Conservation (phyloP, 2,329 filamentous ascomycete genomes). For the Dactylellina sp. region DNA sequence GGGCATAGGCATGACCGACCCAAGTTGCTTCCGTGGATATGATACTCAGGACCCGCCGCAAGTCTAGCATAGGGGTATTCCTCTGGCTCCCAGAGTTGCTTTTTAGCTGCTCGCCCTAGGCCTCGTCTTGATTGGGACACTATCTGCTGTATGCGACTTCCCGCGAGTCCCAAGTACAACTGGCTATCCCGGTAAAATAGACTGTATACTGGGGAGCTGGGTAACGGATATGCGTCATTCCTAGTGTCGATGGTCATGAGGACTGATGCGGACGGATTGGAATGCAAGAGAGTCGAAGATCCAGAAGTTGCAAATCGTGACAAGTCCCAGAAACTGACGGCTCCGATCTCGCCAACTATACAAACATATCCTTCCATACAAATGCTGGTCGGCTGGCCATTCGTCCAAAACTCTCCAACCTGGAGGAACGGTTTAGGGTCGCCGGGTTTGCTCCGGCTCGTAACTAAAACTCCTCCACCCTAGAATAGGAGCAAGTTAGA, state of each 20-base stretch:
- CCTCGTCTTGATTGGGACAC: constrained; percentile 11
- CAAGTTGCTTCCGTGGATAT: constrained; percentile 2
- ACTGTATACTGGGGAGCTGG: constrained; percentile 26
- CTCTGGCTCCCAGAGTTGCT: constrained; percentile 43
- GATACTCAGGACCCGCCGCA: constrained; percentile 27
- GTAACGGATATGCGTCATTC: constrained; percentile 14
- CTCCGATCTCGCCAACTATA: constrained; percentile 40
- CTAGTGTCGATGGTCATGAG: constrained; percentile 44
- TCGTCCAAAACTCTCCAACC: constrained; percentile 35
- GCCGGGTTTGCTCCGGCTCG: constrained; percentile 7
- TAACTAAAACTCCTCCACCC: constrained; percentile 26
- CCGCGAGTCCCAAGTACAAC: constrained; percentile 37
- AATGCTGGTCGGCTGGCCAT: constrained; percentile 24
- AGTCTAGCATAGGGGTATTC: constrained; percentile 24
- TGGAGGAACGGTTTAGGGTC: constrained; percentile 23
- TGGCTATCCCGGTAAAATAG: constrained; percentile 36
- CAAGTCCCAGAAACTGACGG: constrained; percentile 52
- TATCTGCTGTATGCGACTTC: constrained; percentile 42
- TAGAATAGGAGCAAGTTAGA: constrained; percentile 3
- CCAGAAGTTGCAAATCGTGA: constrained; percentile 1
- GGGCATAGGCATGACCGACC: constrained; percentile 39
- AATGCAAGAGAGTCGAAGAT: not conserved
- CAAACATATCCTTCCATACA: constrained; percentile 38
- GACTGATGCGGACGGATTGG: constrained; percentile 8
- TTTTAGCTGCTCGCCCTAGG: not conserved